These are phyloP conservation scores for Collybia sordida DNA, from an alignment of 768 basidiomycete species.

Conservation along the genomic window DNA sequence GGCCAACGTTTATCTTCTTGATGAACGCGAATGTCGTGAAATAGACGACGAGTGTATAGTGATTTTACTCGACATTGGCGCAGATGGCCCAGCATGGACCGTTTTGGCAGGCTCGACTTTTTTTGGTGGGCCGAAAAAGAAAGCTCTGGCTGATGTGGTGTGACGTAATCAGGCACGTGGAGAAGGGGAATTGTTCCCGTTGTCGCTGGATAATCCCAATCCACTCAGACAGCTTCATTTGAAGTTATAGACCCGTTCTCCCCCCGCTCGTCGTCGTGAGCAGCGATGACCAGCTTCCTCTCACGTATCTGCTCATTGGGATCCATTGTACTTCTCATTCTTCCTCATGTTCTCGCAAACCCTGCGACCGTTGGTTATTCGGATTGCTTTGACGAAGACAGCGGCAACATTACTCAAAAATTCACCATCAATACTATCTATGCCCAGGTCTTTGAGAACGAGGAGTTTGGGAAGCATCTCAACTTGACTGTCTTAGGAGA, in stretches of 20 bases:
- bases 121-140: background rate
- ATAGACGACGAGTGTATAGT: slow-evolving; percentile 18
- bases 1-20: slow-evolving; percentile 60
- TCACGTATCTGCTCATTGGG: slow-evolving; percentile 9
- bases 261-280: slow-evolving; percentile 17
- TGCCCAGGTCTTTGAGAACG: slow-evolving; percentile 59
- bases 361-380: slow-evolving; percentile 61
- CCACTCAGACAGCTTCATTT: slow-evolving; percentile 3
- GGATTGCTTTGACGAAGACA: slow-evolving; percentile 60
- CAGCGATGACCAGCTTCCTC: slow-evolving; percentile 22
- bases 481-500: slow-evolving; percentile 75
- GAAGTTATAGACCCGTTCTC: slow-evolving; percentile 5
- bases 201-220: background rate
- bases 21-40: slow-evolving; percentile 32
- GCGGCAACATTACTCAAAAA: slow-evolving; percentile 51
- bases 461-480: slow-evolving; percentile 44
- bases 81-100: slow-evolving; percentile 20
- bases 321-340: slow-evolving; percentile 23
- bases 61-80: slow-evolving; percentile 16
- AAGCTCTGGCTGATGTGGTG: background rate
- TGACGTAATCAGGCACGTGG: slow-evolving; percentile 10
- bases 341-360: slow-evolving; percentile 38
- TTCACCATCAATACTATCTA: slow-evolving; percentile 71
- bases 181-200: background rate
- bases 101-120: background rate